These are phyloP conservation scores for Nothophytophthora sp. DNA, from an alignment of 352 stramenopile species.

Conservation along the genomic window DNA sequence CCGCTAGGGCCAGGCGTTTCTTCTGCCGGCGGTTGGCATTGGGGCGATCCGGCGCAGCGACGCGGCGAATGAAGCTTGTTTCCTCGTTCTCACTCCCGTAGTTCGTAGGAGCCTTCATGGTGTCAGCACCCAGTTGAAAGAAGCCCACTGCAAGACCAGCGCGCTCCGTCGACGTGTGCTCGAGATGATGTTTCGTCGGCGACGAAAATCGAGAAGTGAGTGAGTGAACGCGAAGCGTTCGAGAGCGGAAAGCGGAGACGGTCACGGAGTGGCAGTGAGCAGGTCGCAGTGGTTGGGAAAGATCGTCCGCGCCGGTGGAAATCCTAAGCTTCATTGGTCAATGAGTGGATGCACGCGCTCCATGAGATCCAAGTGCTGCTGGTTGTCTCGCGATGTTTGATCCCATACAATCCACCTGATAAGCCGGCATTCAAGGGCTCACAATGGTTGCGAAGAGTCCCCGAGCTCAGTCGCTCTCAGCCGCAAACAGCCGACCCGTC, in stretches of 20 bases:
- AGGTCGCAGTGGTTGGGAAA: too few species aligned
- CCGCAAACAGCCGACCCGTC: neutral
- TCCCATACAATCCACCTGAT: neutral
- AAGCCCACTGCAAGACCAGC: neutral
- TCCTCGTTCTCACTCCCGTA: slow-evolving; percentile 70
- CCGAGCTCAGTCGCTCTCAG: neutral
- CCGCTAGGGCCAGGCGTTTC: slow-evolving; percentile 43
- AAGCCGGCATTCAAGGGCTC: neutral
- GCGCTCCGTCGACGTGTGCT: slow-evolving; percentile 2
- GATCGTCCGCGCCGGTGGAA: too few species aligned
- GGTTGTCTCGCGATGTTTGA: too few species aligned
- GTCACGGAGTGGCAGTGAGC: too few species aligned
- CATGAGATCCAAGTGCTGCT: too few species aligned
- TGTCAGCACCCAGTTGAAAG: slow-evolving; percentile 21
- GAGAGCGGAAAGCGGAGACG: too few species aligned
- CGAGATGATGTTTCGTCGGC: slow-evolving; percentile 7
- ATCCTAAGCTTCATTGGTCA: too few species aligned
- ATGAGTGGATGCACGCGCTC: too few species aligned
- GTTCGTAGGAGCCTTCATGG: slow-evolving; percentile 12
- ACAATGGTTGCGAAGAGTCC: neutral
- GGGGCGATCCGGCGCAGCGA: slow-evolving; percentile 42
- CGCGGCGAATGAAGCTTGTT: slow-evolving; percentile 55
- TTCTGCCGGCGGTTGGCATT: slow-evolving; percentile 38
- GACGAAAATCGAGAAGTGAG: slow-evolving; percentile 23
- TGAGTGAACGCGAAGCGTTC: too few species aligned